These are phyloP conservation scores for Waltergamsia citrina DNA, from an alignment of 2,329 filamentous ascomycete species.

Conservation along the genomic window DNA sequence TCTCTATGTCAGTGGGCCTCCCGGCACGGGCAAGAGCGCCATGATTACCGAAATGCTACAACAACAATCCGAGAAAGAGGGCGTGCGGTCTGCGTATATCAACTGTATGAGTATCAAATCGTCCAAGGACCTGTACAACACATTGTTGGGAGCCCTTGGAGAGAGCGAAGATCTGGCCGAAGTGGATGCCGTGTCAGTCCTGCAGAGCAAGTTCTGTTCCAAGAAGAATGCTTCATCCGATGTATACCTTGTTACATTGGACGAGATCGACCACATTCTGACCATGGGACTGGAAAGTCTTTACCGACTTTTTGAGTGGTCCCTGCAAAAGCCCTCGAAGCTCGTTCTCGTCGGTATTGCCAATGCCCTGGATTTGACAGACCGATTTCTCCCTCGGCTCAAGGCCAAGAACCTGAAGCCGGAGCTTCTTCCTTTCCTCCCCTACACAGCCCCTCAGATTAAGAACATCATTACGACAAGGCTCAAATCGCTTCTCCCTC, in stretches of 20 bases:
- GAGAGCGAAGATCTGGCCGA: conserved; percentile 46
- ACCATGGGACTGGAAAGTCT: conserved; percentile 82
- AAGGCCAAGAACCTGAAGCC: conserved; percentile 91
- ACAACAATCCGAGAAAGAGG: conserved; percentile 38
- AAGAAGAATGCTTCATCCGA: conserved; percentile 44
- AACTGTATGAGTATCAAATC: conserved; percentile 97
- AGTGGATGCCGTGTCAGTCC: conserved; percentile 54
- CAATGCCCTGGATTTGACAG: conserved; percentile 90
- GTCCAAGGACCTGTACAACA: conserved; percentile 75
- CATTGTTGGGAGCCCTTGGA: conserved; percentile 61
- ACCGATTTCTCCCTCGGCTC: conserved; percentile 85
- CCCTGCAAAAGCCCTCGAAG: conserved; percentile 68
- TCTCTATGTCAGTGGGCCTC: conserved; percentile 89
- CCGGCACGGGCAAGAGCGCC: conserved; percentile 93
- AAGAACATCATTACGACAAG: conserved; percentile 78
- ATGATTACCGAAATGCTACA: conserved; percentile 74
- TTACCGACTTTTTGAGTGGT: conserved; percentile 96
- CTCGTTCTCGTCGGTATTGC: conserved; percentile 87
- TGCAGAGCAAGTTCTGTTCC: conserved; percentile 64
- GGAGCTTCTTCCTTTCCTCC: conserved; percentile 80
- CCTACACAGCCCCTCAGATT: conserved; percentile 83
- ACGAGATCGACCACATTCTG: conserved; percentile 92
- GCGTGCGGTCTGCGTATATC: conserved; percentile 66
- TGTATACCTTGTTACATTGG: conserved; percentile 76
- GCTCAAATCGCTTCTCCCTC: conserved; percentile 63